These are phyloP conservation scores for Aspergillus coremiiformis DNA, from an alignment of 495 filamentous ascomycete species.

Conservation along the genomic window DNA sequence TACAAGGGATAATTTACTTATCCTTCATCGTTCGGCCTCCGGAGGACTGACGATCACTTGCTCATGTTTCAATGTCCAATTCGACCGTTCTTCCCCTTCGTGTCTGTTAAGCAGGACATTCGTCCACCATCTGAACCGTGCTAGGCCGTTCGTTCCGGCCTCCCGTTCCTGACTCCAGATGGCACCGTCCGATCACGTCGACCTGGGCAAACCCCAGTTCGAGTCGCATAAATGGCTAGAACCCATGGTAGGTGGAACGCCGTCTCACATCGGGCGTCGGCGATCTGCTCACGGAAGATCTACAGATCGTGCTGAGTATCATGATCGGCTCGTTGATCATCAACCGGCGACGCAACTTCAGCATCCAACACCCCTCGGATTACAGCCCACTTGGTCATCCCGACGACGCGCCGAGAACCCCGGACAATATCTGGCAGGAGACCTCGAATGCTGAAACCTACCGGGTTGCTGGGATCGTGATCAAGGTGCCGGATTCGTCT, in stretches of 20 bases:
- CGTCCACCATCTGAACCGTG: too few species aligned
- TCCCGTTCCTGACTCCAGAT: neutral
- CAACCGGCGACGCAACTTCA: conserved; percentile 45
- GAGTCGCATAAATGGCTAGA: conserved; percentile 47
- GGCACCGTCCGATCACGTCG: neutral
- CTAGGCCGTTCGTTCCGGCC: too few species aligned
- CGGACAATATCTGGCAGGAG: conserved; percentile 30
- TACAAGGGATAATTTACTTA: too few species aligned
- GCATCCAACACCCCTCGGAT: conserved; percentile 31
- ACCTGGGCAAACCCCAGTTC: conserved; percentile 28
- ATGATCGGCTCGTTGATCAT: conserved; percentile 50
- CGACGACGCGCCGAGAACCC: conserved; percentile 26
- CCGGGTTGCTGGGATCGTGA: conserved; percentile 34
- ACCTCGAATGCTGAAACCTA: conserved; percentile 37
- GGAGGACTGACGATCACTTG: too few species aligned
- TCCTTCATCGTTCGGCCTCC: too few species aligned
- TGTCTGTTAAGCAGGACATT: too few species aligned
- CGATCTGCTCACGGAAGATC: neutral
- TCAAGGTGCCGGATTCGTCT: conserved; percentile 52
- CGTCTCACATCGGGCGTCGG: too few species aligned
- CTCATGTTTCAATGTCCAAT: too few species aligned
- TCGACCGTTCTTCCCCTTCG: too few species aligned
- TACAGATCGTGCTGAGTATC: conserved; percentile 52
- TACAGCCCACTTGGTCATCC: conserved; percentile 23
- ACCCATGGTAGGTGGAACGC: conserved; percentile 42